These are phyloP conservation scores for Leccinellum rugosiceps DNA, from an alignment of 768 basidiomycete genomes.

Conservation along the genomic window DNA sequence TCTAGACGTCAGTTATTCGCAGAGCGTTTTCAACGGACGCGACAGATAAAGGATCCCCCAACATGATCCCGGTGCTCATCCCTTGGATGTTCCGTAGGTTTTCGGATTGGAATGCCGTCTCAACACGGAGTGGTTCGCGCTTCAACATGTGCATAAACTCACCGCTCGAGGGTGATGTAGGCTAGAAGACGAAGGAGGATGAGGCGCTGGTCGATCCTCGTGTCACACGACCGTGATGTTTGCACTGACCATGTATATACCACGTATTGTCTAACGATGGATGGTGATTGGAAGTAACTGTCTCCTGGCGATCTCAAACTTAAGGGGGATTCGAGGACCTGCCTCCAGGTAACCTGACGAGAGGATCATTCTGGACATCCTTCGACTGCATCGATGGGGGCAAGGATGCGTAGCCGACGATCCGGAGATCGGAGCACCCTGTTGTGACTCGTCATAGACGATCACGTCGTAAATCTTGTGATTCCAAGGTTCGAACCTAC, in stretches of 20 bases:
- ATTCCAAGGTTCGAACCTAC: too few relatives aligned
- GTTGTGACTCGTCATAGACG: conserved; percentile 52
- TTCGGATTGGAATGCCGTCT: conserved; percentile 29
- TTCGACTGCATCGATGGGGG: conserved; percentile 7
- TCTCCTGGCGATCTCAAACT: background rate
- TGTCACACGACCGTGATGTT: background rate
- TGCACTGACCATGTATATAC: conserved; percentile 7
- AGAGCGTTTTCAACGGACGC: conserved; percentile 21
- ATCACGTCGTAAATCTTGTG: conserved; percentile 45
- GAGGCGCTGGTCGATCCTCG: background rate
- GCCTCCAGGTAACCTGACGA: conserved; percentile 37
- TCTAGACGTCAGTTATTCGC: conserved; percentile 40
- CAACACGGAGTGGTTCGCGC: conserved; percentile 37
- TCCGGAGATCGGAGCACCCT: conserved; percentile 38
- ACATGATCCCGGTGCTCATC: conserved; percentile 13
- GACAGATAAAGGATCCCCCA: background rate
- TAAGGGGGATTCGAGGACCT: background rate
- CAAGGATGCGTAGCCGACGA: conserved; percentile 33
- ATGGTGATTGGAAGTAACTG: background rate
- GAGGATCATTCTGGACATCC: conserved; percentile 1
- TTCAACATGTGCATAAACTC: conserved; percentile 39
- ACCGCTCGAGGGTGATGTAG: conserved; percentile 12
- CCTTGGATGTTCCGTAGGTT: conserved; percentile 15
- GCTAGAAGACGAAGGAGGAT: conserved; percentile 6
- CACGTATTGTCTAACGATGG: background rate